Base-by-base conservation (phyloP, 805 yeast genomes). In the Kluyveromyces wickerhamii region DNA sequence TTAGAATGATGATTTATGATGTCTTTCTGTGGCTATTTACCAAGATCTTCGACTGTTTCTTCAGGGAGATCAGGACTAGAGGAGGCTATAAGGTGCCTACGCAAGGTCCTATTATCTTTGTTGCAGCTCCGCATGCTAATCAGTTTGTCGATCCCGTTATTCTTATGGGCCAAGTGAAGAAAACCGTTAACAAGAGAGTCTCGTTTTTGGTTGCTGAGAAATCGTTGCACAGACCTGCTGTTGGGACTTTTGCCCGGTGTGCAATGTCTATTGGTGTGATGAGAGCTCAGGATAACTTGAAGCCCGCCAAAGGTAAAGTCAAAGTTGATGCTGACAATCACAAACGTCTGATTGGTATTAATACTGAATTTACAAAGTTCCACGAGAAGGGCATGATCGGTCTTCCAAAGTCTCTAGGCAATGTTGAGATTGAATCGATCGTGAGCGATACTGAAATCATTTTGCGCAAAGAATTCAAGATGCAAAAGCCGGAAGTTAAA, bases 81-180 rank as follows among this genome's bases (percentile, higher is more conserved):
- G 96, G 96, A 1, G 86, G 95, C 1, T 85, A 75, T 60, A 71
- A 72, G 30, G 69, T 75, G 33, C 81, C 82, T 10, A 66, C 70
- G 20, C 58, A 69, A 7, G 96, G 96, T 0, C 89, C 97, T 0
- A 79, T 87, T 7, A 80, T 89, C 36, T 79, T 92, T 42, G 97
- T 92, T 22, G 94, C 92, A 8, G 98, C 96, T 2, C 97, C 97
- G 2, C 98, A 89, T 63, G 94, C 95, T n/a, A 85, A 85, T 52
- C 95, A 85, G 49, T 83, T 82, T 42, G 76, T 82, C 22, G 84
- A 77, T 45, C 89, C 92, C 2, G 74, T 88, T 32, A 71, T 92
- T 34, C 65, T 92, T 30, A 79, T 85, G 82, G 79, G 82, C 30
- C 89, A 82, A 52, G 89, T 84, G 17, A 72, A 77, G 47, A 64